Conservation (phyloP, 1,284 basidiomycete species). For the Malassezia nana region DNA sequence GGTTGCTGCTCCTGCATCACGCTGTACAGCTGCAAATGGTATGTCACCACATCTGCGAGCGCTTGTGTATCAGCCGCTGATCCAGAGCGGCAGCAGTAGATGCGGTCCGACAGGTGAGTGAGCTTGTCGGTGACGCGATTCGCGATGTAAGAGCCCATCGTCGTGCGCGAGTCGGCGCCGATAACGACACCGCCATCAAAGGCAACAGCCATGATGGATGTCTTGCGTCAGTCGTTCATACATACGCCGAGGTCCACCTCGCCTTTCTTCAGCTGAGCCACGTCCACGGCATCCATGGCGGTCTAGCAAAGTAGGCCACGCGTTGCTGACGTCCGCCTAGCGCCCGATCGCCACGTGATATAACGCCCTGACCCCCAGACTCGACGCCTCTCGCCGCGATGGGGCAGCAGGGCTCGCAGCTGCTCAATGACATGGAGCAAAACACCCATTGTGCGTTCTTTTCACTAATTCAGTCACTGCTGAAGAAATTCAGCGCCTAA, state of each 20-base stretch:
- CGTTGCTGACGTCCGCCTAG: constrained; percentile 9
- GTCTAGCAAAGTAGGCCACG: not conserved
- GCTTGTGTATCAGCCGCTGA: constrained; percentile 95
- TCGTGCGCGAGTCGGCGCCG: constrained; percentile 92
- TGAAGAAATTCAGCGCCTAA: constrained; percentile 59
- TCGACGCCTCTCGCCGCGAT: constrained; percentile 23
- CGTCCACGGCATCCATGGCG: constrained; percentile 23
- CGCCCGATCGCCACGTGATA: constrained; percentile 11
- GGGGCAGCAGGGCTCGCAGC: constrained; percentile 64
- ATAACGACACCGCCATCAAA: constrained; percentile 91
- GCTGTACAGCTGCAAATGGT: constrained; percentile 70
- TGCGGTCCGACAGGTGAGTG: constrained; percentile 89
- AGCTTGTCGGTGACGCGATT: constrained; percentile 99
- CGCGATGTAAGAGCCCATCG: constrained; percentile 91
- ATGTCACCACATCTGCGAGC: constrained; percentile 83
- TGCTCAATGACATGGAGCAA: constrained; percentile 87
- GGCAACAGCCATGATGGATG: constrained; percentile 98
- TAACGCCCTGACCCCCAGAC: not conserved
- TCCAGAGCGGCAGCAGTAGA: constrained; percentile 97
- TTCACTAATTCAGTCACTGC: constrained; percentile 18
- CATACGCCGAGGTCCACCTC: constrained; percentile 46
- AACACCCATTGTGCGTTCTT: constrained; percentile 71
- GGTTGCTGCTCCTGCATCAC: constrained; percentile 67
- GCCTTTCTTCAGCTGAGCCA: constrained; percentile 39
- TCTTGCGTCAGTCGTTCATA: constrained; percentile 48